Conservation (phyloP, 345 rosid genomes). For the Gossypium thurberi region DNA sequence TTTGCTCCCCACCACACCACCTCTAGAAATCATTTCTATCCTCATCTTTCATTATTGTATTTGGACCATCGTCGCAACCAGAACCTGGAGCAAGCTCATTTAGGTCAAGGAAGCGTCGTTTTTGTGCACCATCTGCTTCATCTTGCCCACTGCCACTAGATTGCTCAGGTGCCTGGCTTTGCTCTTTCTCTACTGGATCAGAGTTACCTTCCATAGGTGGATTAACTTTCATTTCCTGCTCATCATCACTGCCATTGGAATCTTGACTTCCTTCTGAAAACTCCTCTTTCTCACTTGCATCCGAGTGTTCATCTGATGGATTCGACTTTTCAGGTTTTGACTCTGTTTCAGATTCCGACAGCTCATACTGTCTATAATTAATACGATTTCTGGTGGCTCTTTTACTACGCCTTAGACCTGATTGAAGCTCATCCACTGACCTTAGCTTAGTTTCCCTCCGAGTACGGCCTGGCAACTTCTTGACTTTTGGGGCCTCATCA, state of each 20-base stretch:
- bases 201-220: conserved; percentile 35
- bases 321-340: conserved; percentile 46
- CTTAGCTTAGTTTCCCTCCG: conserved; percentile 69
- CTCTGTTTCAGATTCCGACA: conserved; percentile 84
- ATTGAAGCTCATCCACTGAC: conserved; percentile 62
- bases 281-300: conserved; percentile 57
- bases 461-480: conserved; percentile 65
- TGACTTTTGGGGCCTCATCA: conserved; percentile 59
- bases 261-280: conserved; percentile 58
- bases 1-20: conserved; percentile 29
- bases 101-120: conserved; percentile 76
- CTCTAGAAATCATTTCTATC: conserved; percentile 51
- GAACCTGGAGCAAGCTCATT: conserved; percentile 92
- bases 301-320: conserved; percentile 54
- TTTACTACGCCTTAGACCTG: conserved; percentile 92
- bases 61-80: conserved; percentile 87
- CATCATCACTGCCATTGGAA: conserved; percentile 47
- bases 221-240: conserved; percentile 42
- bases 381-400: conserved; percentile 71
- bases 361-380: conserved; percentile 71
- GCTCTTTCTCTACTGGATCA: conserved; percentile 36
- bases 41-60: conserved; percentile 55
- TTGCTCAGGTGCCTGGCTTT: conserved; percentile 37
- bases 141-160: conserved; percentile 46
- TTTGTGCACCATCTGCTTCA: conserved; percentile 45